Conservation (phyloP, 2,329 filamentous ascomycete species). For the Ramichloridium luteum region DNA sequence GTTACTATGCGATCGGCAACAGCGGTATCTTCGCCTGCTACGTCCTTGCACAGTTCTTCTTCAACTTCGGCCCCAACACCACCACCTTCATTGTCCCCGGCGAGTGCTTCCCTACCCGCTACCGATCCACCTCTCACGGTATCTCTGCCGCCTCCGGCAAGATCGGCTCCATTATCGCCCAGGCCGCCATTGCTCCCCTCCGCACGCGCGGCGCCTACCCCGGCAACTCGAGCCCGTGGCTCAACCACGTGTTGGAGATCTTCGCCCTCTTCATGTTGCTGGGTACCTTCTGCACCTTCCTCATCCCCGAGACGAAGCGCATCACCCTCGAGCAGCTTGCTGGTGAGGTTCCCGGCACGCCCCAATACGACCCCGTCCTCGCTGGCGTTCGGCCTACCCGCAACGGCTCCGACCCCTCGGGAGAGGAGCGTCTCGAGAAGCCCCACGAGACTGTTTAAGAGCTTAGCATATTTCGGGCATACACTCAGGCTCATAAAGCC, state of each 20-base stretch:
- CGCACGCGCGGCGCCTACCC: conserved; percentile 41
- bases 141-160: conserved; percentile 39
- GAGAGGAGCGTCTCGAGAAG: conserved; percentile 11
- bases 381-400: conserved; percentile 10
- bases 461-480: too few relatives aligned
- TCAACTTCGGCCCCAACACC: conserved; percentile 42
- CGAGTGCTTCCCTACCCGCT: conserved; percentile 41
- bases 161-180: conserved; percentile 38
- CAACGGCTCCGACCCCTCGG: conserved; percentile 9
- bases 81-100: conserved; percentile 42
- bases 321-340: conserved; percentile 61
- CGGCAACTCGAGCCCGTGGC: conserved; percentile 48
- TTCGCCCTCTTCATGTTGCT: conserved; percentile 71
- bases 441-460: conserved; percentile 8
- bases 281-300: conserved; percentile 53
- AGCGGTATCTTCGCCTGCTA: conserved; percentile 34
- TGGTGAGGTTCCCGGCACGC: conserved; percentile 51
- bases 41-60: conserved; percentile 40
- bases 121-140: conserved; percentile 37
- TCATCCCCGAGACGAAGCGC: conserved; percentile 65
- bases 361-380: conserved; percentile 31
- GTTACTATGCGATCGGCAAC: conserved; percentile 32
- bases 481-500: too few relatives aligned
- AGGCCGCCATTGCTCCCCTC: conserved; percentile 38
- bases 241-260: conserved; percentile 63